Conservation (phyloP, 352 stramenopile genomes). For the Achlya hypogyna region DNA sequence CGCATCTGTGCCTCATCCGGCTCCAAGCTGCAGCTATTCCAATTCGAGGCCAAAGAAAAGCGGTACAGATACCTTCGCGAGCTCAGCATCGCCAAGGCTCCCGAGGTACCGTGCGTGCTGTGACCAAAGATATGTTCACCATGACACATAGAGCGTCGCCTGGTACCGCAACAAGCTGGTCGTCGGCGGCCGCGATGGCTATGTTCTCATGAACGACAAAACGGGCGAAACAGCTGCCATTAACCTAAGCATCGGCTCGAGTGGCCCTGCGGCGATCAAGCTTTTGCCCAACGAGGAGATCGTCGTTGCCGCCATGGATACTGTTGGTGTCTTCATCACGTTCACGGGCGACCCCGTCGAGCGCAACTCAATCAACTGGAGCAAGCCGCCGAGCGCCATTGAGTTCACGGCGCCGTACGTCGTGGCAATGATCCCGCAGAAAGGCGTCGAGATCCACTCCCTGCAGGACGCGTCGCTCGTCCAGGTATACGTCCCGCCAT, state of each 20-base stretch:
- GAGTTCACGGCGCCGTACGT: slow-evolving; percentile 77
- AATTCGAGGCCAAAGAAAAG: slow-evolving; percentile 76
- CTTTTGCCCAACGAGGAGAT: slow-evolving; percentile 80
- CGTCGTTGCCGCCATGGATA: slow-evolving; percentile 70
- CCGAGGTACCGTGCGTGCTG: slow-evolving; percentile 32
- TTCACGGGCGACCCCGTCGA: slow-evolving; percentile 70
- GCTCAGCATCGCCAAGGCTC: slow-evolving; percentile 59
- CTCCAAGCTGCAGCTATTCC: slow-evolving; percentile 36
- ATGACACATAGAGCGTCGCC: slow-evolving; percentile 33
- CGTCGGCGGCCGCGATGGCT: slow-evolving; percentile 64
- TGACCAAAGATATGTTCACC: not conserved
- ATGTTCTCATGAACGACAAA: slow-evolving; percentile 78
- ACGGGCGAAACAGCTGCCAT: slow-evolving; percentile 58
- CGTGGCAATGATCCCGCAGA: slow-evolving; percentile 57
- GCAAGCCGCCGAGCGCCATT: slow-evolving; percentile 53
- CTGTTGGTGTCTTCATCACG: slow-evolving; percentile 70
- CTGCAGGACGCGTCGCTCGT: slow-evolving; percentile 60
- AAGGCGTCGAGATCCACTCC: slow-evolving; percentile 78
- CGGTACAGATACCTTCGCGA: slow-evolving; percentile 69
- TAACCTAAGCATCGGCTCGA: slow-evolving; percentile 60
- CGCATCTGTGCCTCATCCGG: slow-evolving; percentile 48
- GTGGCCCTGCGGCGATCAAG: slow-evolving; percentile 62
- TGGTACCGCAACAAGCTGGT: slow-evolving; percentile 86
- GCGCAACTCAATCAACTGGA: slow-evolving; percentile 79
- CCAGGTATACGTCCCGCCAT: slow-evolving; percentile 25